phyloP scores from a whole-genome alignment of 176 grass and related monocot genomes.

The Zea luxurians region DNA sequence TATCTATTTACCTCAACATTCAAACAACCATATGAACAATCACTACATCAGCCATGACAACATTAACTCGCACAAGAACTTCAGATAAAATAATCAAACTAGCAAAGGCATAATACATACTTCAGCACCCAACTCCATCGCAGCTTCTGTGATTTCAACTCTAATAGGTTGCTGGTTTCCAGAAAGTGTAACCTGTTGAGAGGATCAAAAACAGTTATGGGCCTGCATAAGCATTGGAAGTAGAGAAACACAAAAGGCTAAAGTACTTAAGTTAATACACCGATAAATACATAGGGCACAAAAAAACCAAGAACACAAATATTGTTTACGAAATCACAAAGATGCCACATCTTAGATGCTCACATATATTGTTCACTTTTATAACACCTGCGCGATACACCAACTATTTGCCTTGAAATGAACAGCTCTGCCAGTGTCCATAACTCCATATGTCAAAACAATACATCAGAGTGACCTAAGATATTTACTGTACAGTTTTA shows the following conservation, averaged over 20 bases:
- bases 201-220: slow-evolving; percentile 4
- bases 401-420: not conserved
- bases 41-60: slow-evolving; percentile 6
- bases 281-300: slow-evolving; percentile 6
- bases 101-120: slow-evolving; percentile 51
- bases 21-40: slow-evolving; percentile 3
- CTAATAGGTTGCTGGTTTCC: slow-evolving; percentile 97
- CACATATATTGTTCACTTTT: not conserved
- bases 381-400: not conserved
- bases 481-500: slow-evolving; percentile 26
- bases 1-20: not conserved
- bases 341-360: not conserved
- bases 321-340: not conserved
- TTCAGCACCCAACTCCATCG: slow-evolving; percentile 87
- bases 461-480: slow-evolving; percentile 11
- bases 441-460: not conserved
- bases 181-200: slow-evolving; percentile 82
- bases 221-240: slow-evolving; percentile 12
- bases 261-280: not conserved
- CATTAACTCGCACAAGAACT: slow-evolving; percentile 2
- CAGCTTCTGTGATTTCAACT: slow-evolving; percentile 93
- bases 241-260: slow-evolving; percentile 28
- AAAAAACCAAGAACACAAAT: not conserved
- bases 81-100: slow-evolving; percentile 38
- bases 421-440: not conserved